phyloP scores from a whole-genome alignment of 768 basidiomycete genomes.

The Boletus huronensis region DNA sequence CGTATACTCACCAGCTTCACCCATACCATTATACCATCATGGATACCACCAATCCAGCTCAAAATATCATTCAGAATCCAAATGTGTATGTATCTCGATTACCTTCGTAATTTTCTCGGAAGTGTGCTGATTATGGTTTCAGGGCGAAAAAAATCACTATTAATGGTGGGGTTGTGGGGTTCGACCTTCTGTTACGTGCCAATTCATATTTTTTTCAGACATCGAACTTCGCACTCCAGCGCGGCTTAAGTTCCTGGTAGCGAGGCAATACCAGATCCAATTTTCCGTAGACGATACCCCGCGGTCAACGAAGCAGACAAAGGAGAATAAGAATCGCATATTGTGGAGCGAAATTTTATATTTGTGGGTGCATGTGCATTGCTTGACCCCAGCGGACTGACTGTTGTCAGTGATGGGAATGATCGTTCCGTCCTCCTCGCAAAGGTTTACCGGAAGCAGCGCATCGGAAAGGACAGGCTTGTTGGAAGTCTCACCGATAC shows the following conservation, averaged over 20 bases:
- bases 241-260: background rate
- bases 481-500: conserved; percentile 11
- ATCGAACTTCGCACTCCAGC: conserved; percentile 10
- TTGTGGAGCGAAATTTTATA: conserved; percentile 15
- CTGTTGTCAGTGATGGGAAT: conserved; percentile 10
- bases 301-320: conserved; percentile 13
- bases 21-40: conserved; percentile 1
- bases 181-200: background rate
- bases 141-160: conserved; percentile 12
- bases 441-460: conserved; percentile 11
- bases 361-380: conserved; percentile 10
- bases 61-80: background rate
- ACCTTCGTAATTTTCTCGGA: background rate
- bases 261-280: conserved; percentile 12
- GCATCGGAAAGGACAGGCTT: conserved; percentile 5
- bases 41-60: background rate
- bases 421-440: conserved; percentile 10
- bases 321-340: conserved; percentile 4
- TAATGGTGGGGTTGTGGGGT: conserved; percentile 1
- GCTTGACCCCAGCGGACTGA: background rate
- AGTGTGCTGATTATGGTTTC: background rate
- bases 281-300: conserved; percentile 7
- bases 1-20: background rate
- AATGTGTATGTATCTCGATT: conserved; percentile 3
- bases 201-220: background rate